phyloP scores from a whole-genome alignment of 2,329 filamentous ascomycete species.

The Nigrograna mackinnonii region DNA sequence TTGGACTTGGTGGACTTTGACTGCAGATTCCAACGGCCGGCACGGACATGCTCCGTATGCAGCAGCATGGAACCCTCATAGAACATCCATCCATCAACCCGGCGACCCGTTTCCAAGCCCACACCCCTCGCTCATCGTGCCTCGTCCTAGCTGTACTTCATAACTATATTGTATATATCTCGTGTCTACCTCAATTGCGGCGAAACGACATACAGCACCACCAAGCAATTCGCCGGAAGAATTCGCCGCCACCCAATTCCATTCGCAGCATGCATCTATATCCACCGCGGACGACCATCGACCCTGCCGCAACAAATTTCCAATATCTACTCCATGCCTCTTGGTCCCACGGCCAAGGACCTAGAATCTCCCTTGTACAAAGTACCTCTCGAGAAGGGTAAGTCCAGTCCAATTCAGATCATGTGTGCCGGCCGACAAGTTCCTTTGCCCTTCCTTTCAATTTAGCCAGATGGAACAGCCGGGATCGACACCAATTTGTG shows the following conservation, averaged over 20 bases:
- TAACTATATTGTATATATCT: too few relatives aligned
- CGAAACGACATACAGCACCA: too few relatives aligned
- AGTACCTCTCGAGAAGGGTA: neutral
- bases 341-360: neutral
- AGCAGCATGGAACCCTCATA: slow-evolving; percentile 16
- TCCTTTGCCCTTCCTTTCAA: too few relatives aligned
- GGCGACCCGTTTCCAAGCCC: slow-evolving; percentile 26
- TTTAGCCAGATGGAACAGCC: slow-evolving; percentile 37
- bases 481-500: slow-evolving; percentile 29
- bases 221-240: too few relatives aligned
- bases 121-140: too few relatives aligned
- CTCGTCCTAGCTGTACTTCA: neutral
- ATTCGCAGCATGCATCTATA: too few relatives aligned
- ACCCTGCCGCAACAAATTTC: too few relatives aligned
- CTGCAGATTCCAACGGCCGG: neutral
- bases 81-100: slow-evolving; percentile 22
- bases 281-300: too few relatives aligned
- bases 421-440: too few relatives aligned
- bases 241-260: too few relatives aligned
- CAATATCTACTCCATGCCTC: too few relatives aligned
- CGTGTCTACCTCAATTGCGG: too few relatives aligned
- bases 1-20: neutral
- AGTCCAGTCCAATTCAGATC: neutral
- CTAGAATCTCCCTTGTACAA: slow-evolving; percentile 4
- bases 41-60: slow-evolving; percentile 13